Evolutionary conservation across 2,329 filamentous ascomycete genomes (phyloP).

Genomic region (Alternaria novae-zelandiae): DNA sequence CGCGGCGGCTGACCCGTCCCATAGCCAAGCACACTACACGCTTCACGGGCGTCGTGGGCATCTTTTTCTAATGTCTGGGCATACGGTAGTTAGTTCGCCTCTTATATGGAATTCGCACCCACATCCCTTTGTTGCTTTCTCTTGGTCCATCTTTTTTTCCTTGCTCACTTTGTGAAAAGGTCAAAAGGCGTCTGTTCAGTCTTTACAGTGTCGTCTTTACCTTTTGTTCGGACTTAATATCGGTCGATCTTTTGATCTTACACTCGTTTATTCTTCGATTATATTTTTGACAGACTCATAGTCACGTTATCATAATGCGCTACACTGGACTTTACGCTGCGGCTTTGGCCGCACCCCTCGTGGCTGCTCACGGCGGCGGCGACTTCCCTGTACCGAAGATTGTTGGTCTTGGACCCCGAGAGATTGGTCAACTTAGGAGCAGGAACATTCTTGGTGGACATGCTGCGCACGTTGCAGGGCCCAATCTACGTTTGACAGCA

Average conservation of each 20-base stretch:
- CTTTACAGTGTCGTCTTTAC: conserved; percentile 16
- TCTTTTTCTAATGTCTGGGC: conserved; percentile 6
- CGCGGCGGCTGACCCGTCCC: conserved; percentile 10
- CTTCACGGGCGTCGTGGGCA: neutral
- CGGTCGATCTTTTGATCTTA: conserved; percentile 4
- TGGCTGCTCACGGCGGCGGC: conserved; percentile 37
- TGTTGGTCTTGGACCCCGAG: conserved; percentile 34
- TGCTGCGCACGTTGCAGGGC: conserved; percentile 20
- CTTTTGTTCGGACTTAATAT: conserved; percentile 3
- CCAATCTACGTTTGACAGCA: conserved; percentile 22
- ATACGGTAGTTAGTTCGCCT: conserved; percentile 4
- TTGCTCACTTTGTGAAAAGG: conserved; percentile 13
- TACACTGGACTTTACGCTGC: conserved; percentile 38
- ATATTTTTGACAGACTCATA: neutral
- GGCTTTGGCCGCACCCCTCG: conserved; percentile 37
- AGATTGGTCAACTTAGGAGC: conserved; percentile 30
- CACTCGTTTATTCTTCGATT: conserved; percentile 6
- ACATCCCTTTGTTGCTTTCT: neutral
- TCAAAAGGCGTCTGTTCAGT: conserved; percentile 19
- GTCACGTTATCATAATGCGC: conserved; percentile 31
- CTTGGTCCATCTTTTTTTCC: conserved; percentile 8
- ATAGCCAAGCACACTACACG: conserved; percentile 17
- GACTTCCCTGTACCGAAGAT: conserved; percentile 41
- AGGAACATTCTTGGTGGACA: conserved; percentile 30
- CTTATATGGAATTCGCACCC: conserved; percentile 3